phyloP scores from a whole-genome alignment of 148 eudicot species.

The Silene conica region DNA sequence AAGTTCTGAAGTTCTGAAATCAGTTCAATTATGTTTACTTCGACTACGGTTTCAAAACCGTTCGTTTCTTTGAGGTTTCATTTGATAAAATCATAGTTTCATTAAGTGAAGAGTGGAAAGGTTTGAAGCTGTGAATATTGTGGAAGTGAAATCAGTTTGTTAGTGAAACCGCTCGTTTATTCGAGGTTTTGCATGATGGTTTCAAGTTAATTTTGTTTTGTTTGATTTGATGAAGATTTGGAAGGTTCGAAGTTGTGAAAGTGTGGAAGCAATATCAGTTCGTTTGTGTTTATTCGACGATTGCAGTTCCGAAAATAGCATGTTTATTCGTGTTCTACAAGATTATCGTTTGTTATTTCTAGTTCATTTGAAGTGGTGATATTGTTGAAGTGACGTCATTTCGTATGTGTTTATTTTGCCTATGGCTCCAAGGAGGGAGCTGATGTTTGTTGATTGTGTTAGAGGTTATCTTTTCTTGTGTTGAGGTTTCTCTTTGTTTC shows the following conservation, averaged over 20 bases:
- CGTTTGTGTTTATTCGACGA: neutral
- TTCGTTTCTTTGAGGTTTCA: neutral
- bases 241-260: neutral
- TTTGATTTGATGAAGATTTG: neutral
- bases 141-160: no score
- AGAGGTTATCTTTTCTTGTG: no score
- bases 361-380: neutral
- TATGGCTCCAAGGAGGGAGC: no score
- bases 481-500: neutral
- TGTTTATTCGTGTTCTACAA: neutral
- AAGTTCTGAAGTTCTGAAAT: neutral
- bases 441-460: no score
- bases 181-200: neutral
- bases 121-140: neutral
- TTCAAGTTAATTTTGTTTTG: neutral
- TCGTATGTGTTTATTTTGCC: no score
- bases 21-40: neutral
- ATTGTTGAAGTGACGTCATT: neutral
- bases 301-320: neutral
- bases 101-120: neutral
- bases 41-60: neutral
- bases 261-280: neutral
- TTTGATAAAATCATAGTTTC: no score
- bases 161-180: no score
- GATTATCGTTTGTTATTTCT: neutral